Evolutionary conservation across 345 rosid species (phyloP).

Genomic region (Hevea brasiliensis): DNA sequence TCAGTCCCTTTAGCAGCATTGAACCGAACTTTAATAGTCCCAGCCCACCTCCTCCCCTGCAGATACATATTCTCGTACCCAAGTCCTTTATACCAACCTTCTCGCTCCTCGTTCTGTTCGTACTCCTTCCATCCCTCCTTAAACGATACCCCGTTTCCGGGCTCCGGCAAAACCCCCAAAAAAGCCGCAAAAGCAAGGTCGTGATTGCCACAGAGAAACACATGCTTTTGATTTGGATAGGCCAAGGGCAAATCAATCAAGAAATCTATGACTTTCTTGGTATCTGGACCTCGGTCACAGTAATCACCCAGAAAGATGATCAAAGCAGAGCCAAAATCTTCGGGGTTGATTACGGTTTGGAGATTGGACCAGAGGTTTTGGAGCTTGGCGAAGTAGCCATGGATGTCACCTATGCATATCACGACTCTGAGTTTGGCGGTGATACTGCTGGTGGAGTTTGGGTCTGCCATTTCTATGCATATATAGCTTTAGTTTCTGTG

Average conservation of each 20-base stretch:
- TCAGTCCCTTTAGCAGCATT: conserved; percentile 50
- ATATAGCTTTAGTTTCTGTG: background rate
- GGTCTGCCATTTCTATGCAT: background rate
- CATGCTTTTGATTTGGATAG: conserved; percentile 60
- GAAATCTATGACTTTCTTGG: conserved; percentile 62
- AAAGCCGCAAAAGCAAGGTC: conserved; percentile 78
- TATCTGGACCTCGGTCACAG: conserved; percentile 84
- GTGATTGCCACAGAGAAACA: conserved; percentile 70
- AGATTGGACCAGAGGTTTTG: conserved; percentile 71
- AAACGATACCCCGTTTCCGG: conserved; percentile 51
- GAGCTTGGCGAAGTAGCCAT: conserved; percentile 65
- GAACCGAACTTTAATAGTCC: conserved; percentile 44
- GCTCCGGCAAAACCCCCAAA: conserved; percentile 52
- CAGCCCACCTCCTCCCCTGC: conserved; percentile 81
- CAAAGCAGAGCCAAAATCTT: conserved; percentile 55
- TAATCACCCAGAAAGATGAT: conserved; percentile 86
- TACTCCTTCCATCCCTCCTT: conserved; percentile 65
- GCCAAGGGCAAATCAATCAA: conserved; percentile 45
- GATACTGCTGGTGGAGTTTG: background rate
- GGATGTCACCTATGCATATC: conserved; percentile 79
- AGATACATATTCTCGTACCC: conserved; percentile 69
- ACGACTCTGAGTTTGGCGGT: conserved; percentile 43
- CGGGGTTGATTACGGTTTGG: conserved; percentile 40
- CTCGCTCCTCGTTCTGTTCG: conserved; percentile 53
- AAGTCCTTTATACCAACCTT: conserved; percentile 74